These are phyloP conservation scores for Aspergillus bridgeri DNA, from an alignment of 495 filamentous ascomycete genomes.

Conservation along the genomic window DNA sequence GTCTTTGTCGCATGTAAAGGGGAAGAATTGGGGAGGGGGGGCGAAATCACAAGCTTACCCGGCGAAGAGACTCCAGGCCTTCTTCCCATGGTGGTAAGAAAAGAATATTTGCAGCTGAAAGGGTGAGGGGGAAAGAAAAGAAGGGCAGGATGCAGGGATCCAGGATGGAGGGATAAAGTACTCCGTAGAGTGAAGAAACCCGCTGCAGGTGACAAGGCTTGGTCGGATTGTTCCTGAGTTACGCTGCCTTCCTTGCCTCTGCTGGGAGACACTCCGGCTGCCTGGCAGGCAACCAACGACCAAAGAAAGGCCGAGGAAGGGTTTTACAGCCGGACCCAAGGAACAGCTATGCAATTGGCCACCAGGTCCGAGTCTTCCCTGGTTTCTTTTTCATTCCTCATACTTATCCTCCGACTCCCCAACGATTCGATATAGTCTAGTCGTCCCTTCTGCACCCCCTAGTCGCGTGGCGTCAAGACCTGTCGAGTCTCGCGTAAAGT, in stretches of 20 bases:
- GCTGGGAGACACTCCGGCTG: too few relatives aligned
- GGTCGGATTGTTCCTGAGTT: neutral
- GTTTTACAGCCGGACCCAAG: neutral
- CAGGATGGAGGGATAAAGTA: neutral
- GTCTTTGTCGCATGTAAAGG: too few relatives aligned
- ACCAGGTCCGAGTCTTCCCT: neutral
- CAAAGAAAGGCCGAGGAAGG: constrained; percentile 5
- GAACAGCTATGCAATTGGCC: neutral
- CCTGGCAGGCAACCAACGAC: constrained; percentile 1
- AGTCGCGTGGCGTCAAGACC: too few relatives aligned
- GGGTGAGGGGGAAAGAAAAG: neutral
- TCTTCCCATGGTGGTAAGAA: constrained; percentile 11
- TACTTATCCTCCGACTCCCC: constrained; percentile 6
- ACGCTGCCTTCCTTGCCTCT: neutral
- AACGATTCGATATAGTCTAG: too few relatives aligned
- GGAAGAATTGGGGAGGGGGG: too few relatives aligned
- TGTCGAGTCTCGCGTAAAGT: constrained; percentile 40
- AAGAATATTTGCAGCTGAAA: neutral
- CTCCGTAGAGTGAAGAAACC: neutral
- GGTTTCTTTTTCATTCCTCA: neutral
- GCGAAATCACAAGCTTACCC: constrained; percentile 13
- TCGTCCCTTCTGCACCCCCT: too few relatives aligned
- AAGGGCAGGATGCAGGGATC: neutral
- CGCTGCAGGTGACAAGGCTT: constrained; percentile 1
- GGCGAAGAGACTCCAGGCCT: constrained; percentile 6